Evolutionary conservation across 352 stramenopile species (phyloP).

Genomic region (Globisporangium cederbergense): DNA sequence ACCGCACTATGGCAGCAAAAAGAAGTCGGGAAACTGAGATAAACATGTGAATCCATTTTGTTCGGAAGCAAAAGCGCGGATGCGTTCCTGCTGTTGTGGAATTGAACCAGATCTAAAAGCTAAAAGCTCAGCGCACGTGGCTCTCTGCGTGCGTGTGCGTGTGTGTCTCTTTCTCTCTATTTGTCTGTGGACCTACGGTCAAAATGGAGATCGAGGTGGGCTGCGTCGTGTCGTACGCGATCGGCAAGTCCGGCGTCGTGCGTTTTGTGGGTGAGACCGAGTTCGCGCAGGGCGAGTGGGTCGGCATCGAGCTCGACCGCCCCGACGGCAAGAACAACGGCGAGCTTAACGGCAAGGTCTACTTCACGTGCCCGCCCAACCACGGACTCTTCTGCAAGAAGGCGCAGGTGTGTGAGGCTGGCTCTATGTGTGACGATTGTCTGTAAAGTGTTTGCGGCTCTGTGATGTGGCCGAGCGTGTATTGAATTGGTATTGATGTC

Average conservation of each 20-base stretch:
- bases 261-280: slow-evolving; percentile 78
- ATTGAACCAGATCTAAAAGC: slow-evolving; percentile 1
- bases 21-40: too few relatives aligned
- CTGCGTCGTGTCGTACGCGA: slow-evolving; percentile 55
- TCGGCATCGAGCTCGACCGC: slow-evolving; percentile 74
- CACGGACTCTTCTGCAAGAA: slow-evolving; percentile 77
- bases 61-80: too few relatives aligned
- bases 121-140: neutral
- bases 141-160: neutral
- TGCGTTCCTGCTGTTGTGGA: neutral
- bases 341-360: slow-evolving; percentile 74
- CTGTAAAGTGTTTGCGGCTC: neutral
- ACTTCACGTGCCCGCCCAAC: slow-evolving; percentile 73
- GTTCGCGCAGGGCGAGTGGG: slow-evolving; percentile 76
- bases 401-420: slow-evolving; percentile 21
- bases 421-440: neutral
- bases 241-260: slow-evolving; percentile 70
- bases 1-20: too few relatives aligned
- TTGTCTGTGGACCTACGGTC: neutral
- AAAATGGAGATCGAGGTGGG: slow-evolving; percentile 55
- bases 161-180: neutral
- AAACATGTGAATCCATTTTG: too few relatives aligned
- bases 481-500: neutral
- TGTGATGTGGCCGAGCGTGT: neutral
- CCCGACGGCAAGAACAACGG: slow-evolving; percentile 86